Percentiles rank a stretch among this genome's conserved stretches.
These are phyloP conservation scores for Bonnemaisonia californica DNA, from an alignment of 31 red algal species.

Conservation along the genomic window DNA sequence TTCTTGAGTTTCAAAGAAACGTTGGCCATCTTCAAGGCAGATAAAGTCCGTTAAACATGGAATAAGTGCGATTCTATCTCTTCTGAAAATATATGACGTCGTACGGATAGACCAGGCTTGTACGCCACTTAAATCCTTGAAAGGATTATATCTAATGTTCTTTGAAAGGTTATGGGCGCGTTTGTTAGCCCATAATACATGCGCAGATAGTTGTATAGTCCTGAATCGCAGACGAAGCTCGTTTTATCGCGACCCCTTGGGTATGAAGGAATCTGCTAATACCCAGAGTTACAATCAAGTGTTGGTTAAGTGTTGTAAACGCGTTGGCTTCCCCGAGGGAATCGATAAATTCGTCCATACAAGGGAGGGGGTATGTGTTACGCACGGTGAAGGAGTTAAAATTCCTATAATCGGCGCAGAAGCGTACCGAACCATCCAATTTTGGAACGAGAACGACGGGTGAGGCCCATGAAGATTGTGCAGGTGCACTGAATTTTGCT, in stretches of 20 bases:
- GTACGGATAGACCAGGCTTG: too few relatives aligned
- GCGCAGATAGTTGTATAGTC: too few relatives aligned
- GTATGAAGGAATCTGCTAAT: neutral
- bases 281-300: conserved; percentile 5
- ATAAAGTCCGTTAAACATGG: too few relatives aligned
- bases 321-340: conserved; percentile 8
- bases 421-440: neutral
- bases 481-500: neutral
- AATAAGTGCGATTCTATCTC: too few relatives aligned
- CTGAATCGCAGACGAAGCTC: conserved; percentile 1
- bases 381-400: conserved; percentile 16
- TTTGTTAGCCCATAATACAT: too few relatives aligned
- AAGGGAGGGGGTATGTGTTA: conserved; percentile 20
- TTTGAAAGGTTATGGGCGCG: too few relatives aligned
- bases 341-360: conserved; percentile 22
- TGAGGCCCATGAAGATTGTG: conserved; percentile 12
- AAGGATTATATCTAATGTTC: too few relatives aligned
- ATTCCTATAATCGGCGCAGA: conserved; percentile 5
- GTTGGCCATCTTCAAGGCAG: too few relatives aligned
- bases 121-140: too few relatives aligned
- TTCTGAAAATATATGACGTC: too few relatives aligned
- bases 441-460: conserved; percentile 15
- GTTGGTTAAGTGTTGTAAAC: neutral
- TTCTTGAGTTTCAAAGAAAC: conserved; percentile 9
- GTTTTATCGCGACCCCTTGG: neutral